A percentile compares a stretch with the other conserved stretches of the same genome.
Conservation (phyloP, 768 basidiomycete species). For the Mycena filopes region DNA sequence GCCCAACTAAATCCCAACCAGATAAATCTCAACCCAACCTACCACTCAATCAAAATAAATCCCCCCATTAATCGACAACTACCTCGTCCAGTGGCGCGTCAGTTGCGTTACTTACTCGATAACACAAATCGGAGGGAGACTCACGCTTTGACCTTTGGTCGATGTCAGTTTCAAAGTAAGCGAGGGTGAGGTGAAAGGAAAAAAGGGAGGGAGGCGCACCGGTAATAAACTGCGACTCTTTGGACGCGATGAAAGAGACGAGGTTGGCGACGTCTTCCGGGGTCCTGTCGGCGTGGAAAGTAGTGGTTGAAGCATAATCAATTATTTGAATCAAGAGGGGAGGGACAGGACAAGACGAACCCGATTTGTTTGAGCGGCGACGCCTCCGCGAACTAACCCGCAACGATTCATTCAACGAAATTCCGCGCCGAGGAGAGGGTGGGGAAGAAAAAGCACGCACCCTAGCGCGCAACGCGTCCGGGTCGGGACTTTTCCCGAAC, state of each 20-base stretch:
- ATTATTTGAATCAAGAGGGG: background rate
- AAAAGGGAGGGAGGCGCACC: no score
- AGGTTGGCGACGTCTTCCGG: slow-evolving; percentile 38
- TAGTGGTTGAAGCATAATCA: no score
- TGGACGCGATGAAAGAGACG: slow-evolving; percentile 43
- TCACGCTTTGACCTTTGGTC: slow-evolving; percentile 9
- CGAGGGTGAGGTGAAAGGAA: no score
- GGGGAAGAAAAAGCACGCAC: background rate
- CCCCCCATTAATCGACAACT: slow-evolving; percentile 26
- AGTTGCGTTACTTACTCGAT: no score
- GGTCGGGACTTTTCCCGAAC: no score
- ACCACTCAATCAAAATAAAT: slow-evolving; percentile 22
- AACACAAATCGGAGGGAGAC: background rate
- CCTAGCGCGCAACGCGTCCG: background rate
- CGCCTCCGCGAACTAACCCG: slow-evolving; percentile 15
- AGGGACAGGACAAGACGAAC: background rate
- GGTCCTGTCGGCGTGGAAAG: background rate
- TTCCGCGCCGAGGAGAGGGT: no score
- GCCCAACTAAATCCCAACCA: no score
- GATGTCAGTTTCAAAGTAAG: no score
- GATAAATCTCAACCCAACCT: no score
- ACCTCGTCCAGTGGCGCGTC: background rate
- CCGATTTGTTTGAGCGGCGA: slow-evolving; percentile 9
- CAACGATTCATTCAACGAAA: no score
- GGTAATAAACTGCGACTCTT: slow-evolving; percentile 41